Evolutionary conservation across 108 stramenopile genomes (phyloP), one percentile per base, ranked within the genome.

Genomic region (Discostella pseudostelligera): DNA sequence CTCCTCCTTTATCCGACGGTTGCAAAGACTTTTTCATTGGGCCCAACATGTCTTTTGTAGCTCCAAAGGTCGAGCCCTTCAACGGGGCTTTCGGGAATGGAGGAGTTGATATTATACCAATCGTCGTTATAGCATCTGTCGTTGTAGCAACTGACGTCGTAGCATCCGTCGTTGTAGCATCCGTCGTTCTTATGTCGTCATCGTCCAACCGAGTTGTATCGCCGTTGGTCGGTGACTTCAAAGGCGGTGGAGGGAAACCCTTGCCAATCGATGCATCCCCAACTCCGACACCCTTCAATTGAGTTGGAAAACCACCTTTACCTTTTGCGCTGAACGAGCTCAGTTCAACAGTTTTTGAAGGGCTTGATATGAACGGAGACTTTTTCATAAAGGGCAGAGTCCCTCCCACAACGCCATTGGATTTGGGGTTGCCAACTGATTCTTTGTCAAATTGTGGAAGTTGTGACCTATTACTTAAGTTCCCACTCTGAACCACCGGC

Each of bases 301-400:
- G 51, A 28, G 26, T 4, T 7, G 51, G 51, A 9, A 54, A 54
- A 35, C 29, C 17, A 35, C 53, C 53, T 14, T 11, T 14, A 35
- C 53, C 49, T 13, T 54, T 54, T 22, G 53, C 9, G 22, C 32
- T 28, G 29, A 54, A 35, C 16, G 32, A 16, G 13, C 13, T 26
- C 20, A 9, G 0, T 37, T 56, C 37, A 9, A 39, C 19, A 4
- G n/a, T 32, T 32, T 39, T 19, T 2, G 55, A 19, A 1, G 32
- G 35, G 37, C n/a, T 43, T 43, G n/a, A 3, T 32, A 5, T 32
- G 5, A 32, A 32, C 5, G 42, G 9, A 4, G 42, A n/a, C 42
- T 43, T 43, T 16, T 43, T 43, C 51, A 53, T 53, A 29, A 53
- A 53, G 13, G 51, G 51, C 51, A 53, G 12, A 13, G 26, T 13